Evolutionary conservation across 164 flowering plant genomes (phyloP), one percentile per base, ranked within the genome.

Genomic region (Echeveria elegans): DNA sequence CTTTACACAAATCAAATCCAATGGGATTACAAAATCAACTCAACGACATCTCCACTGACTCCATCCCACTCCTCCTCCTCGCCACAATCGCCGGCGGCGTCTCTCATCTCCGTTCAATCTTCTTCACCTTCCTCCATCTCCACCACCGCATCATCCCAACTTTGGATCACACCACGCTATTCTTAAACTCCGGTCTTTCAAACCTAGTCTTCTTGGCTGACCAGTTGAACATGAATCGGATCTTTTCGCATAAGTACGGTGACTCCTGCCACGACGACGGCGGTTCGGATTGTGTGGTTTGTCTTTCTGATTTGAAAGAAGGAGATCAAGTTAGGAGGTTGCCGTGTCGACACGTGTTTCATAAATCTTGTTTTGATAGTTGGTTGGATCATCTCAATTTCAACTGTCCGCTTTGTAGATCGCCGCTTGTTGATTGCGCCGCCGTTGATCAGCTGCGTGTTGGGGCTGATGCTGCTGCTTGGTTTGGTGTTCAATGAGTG

Each of bases 361-460:
- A 90, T 34, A 82, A 77, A 69, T 72, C 65, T 14, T 90, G 95
- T 76, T 76, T 90, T 62, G 95, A 88, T 31, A 88, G 92, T 1
- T 90, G 97, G 94, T 78, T 90, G 26, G 79, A 77, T 66, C 85
- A 77, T 47, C 76, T 72, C 63, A 82, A 86, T 68, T 77, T 85
- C 71, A 82, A 65, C 60, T 90, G 97, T 73, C 97, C 97, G 16
- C 84, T 90, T 16, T 90, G 97, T 66, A 81, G 97, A 6, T 73
- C 79, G 10, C 79, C 83, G 15, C 67, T 85, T 23, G 69, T 79
- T 14, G 47, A 74, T 5, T 73, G 72, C 0, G 69, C 72, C 65
- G 71, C 76, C 23, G 48, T 32, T 23, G 31, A 37, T 34, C 69
- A 73, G 59, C 66, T 69, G 60, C 80, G 81, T 65, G 72, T 82